Base-by-base conservation (phyloP, 345 rosid species). In the Kernera saxatilis region DNA sequence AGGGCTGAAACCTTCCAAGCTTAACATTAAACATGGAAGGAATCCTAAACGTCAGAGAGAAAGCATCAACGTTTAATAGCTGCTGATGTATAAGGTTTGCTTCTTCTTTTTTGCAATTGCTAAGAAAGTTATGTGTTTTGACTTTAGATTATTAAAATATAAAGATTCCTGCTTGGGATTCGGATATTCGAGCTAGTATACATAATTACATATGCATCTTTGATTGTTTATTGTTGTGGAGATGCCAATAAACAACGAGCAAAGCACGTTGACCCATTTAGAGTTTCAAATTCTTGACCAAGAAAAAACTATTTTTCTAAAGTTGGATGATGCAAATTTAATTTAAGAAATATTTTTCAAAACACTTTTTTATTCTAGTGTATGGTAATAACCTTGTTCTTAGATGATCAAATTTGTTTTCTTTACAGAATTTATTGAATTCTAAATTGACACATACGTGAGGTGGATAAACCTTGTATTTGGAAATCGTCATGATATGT, bases 161-260 rank as follows among this genome's bases (percentile, higher is more conserved):
- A 50, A 51, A 51, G 69, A 67, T 67, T 60, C 73, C 2, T 60
- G 5, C 49, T 43, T 25, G 6, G 50, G 57, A 75, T 75, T 52
- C 69, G 74, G 37, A 68, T 75, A 75, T 75, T 68, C 78, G 57
- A 52, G 8, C 14, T 70, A 35, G 66, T 9, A 58, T 21, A 58
- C 46, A 57, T 3, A 17, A 17, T 17, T 6, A 53, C 60, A 37
- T 66, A 51, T 43, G 64, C 55, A 69, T 39, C 7, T 45, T 44
- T 70, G 22, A 35, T 58, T 48, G 37, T 48, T 59, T 58, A 57
- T 30, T 54, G 14, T 21, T 43, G 17, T 46, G 18, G 21, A 67
- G 8, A 67, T 59, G 69, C 66, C 18, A 51, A 67, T 41, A 51
- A 60, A 51, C 48, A 68, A 62, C 23, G 13, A 67, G 54, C 62